phyloP scores from a whole-genome alignment of 192 early-diverging fungal species.

The Dissophora ornata region DNA sequence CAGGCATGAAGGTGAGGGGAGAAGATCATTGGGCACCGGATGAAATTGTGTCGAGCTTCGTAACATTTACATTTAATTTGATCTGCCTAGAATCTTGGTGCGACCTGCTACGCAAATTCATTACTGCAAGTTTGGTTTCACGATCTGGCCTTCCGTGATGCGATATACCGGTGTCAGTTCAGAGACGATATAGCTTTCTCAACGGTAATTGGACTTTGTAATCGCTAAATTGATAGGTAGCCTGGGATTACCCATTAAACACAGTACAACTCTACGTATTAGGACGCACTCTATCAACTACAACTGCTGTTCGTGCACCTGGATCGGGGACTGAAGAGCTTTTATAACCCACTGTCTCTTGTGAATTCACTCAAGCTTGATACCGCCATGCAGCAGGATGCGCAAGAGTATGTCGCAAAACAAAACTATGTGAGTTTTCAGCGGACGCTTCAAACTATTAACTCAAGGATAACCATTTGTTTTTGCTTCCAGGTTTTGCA shows the following conservation, averaged over 20 bases:
- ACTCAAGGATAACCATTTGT: neutral
- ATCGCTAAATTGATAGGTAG: too few relatives aligned
- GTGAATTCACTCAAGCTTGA: conserved; percentile 40
- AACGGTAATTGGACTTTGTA: too few relatives aligned
- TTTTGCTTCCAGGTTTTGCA: conserved; percentile 38
- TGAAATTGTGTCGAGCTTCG: neutral
- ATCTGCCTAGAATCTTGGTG: conserved; percentile 50
- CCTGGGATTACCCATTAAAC: too few relatives aligned
- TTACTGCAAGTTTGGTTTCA: conserved; percentile 58
- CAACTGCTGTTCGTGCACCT: conserved; percentile 44
- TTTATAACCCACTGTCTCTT: conserved; percentile 43
- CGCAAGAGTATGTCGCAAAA: conserved; percentile 51
- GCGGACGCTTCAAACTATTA: too few relatives aligned
- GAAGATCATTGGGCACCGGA: neutral
- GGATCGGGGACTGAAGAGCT: conserved; percentile 24
- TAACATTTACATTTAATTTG: too few relatives aligned
- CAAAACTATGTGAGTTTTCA: too few relatives aligned
- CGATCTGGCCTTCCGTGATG: conserved; percentile 34
- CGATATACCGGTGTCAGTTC: conserved; percentile 33
- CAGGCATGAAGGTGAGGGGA: conserved; percentile 48
- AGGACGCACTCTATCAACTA: conserved; percentile 49
- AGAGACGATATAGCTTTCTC: neutral
- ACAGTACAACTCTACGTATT: too few relatives aligned
- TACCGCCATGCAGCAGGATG: conserved; percentile 53
- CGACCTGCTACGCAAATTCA: conserved; percentile 55